Conservation (phyloP, 75 land plant genomes). For the Cryptomeria japonica region DNA sequence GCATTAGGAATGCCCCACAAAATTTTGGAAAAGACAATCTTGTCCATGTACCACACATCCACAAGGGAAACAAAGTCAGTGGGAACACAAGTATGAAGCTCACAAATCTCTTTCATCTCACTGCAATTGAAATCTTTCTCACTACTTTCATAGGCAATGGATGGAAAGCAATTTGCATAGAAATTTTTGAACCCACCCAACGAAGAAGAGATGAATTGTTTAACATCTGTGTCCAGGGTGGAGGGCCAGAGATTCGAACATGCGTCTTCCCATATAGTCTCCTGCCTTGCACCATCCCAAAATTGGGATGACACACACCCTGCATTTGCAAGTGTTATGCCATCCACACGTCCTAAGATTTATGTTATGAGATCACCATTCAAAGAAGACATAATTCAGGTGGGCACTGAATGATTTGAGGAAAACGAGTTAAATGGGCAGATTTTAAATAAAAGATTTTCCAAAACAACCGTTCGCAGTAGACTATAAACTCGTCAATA, state of each 20-base stretch:
- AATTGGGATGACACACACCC: slow-evolving; percentile 64
- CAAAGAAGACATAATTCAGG: slow-evolving; percentile 26
- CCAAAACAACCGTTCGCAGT: too few relatives aligned
- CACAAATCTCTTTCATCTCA: slow-evolving; percentile 30
- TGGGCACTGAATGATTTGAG: too few relatives aligned
- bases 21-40: slow-evolving; percentile 15
- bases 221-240: background rate
- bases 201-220: slow-evolving; percentile 8
- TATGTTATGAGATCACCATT: slow-evolving; percentile 60
- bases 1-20: slow-evolving; percentile 38
- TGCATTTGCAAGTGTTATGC: slow-evolving; percentile 66
- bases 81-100: slow-evolving; percentile 12
- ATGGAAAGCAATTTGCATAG: slow-evolving; percentile 23
- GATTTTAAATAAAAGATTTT: too few relatives aligned
- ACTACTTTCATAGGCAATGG: background rate
- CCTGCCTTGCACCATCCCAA: slow-evolving; percentile 43
- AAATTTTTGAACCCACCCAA: slow-evolving; percentile 71
- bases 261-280: slow-evolving; percentile 67
- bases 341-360: slow-evolving; percentile 70
- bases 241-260: slow-evolving; percentile 29
- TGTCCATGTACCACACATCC: slow-evolving; percentile 29
- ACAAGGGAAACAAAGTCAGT: slow-evolving; percentile 27
- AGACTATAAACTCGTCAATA: too few relatives aligned
- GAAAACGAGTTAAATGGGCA: too few relatives aligned
- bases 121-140: slow-evolving; percentile 2